phyloP scores from a whole-genome alignment of 495 filamentous ascomycete genomes.

The Sabuloglossum arenarium region DNA sequence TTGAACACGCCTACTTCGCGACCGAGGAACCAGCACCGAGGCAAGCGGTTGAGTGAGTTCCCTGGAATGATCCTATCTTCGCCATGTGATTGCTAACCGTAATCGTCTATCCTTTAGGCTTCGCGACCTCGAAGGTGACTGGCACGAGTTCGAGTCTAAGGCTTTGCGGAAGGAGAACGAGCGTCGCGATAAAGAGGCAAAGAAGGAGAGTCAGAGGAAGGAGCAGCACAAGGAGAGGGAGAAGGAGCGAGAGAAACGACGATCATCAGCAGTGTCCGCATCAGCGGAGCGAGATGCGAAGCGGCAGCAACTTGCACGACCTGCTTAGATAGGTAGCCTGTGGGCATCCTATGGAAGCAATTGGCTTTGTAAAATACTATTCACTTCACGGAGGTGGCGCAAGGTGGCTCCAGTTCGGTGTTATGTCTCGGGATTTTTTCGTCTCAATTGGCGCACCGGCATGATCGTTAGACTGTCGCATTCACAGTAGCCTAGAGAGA shows the following conservation, averaged over 20 bases:
- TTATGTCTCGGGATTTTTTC: neutral
- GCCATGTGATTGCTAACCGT: constrained; percentile 12
- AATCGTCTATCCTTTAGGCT: constrained; percentile 30
- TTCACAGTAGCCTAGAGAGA: neutral
- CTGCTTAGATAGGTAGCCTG: neutral
- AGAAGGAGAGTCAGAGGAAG: constrained; percentile 29
- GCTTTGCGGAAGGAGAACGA: constrained; percentile 81
- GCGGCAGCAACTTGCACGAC: neutral
- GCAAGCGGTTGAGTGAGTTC: constrained; percentile 63
- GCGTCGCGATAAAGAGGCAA: constrained; percentile 51
- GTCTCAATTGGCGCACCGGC: neutral
- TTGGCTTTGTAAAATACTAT: neutral
- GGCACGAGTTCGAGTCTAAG: constrained; percentile 99
- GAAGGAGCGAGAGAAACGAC: constrained; percentile 10
- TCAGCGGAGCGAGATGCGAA: constrained; percentile 2
- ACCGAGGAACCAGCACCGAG: constrained; percentile 58
- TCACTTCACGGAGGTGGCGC: neutral
- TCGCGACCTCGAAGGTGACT: constrained; percentile 72
- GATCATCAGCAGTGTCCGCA: constrained; percentile 1
- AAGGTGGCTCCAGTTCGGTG: neutral
- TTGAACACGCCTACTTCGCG: constrained; percentile 78
- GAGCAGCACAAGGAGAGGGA: constrained; percentile 15
- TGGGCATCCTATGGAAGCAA: neutral
- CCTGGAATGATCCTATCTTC: neutral
- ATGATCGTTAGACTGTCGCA: neutral